Evolutionary conservation across 768 basidiomycete species (phyloP).

Genomic region (Rhodotorula toruloides): DNA sequence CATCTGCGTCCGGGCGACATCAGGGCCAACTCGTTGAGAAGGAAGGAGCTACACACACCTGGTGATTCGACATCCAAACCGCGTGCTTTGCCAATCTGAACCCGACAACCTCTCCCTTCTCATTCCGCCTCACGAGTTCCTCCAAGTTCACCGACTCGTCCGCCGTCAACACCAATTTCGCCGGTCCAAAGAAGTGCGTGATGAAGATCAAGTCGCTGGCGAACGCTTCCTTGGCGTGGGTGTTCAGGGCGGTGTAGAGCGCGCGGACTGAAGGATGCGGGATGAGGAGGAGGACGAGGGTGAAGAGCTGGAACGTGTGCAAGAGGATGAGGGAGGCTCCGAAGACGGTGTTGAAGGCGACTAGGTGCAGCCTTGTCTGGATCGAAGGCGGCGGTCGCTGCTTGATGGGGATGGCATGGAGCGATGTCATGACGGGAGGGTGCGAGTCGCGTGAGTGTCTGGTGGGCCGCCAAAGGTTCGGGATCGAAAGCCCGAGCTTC

Average conservation of each 20-base stretch:
- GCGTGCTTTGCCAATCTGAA: conserved; percentile 71
- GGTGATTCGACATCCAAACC: conserved; percentile 87
- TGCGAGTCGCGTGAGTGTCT: neutral
- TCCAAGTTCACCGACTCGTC: conserved; percentile 11
- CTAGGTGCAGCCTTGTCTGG: neutral
- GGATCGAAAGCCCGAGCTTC: too few relatives aligned
- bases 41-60: conserved; percentile 59
- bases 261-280: neutral
- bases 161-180: conserved; percentile 59
- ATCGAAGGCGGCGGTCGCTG: neutral
- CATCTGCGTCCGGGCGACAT: conserved; percentile 46
- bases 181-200: conserved; percentile 77
- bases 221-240: conserved; percentile 31
- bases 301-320: conserved; percentile 26
- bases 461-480: too few relatives aligned
- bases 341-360: conserved; percentile 22
- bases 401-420: conserved; percentile 5
- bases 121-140: conserved; percentile 44
- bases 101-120: conserved; percentile 55
- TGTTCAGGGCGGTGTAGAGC: neutral
- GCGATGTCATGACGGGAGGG: neutral
- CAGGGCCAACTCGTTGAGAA: conserved; percentile 54
- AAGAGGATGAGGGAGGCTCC: neutral
- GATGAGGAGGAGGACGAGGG: conserved; percentile 6
- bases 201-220: conserved; percentile 55